Evolutionary conservation across 2,329 filamentous ascomycete species (phyloP).

Genomic region (Lasiodiplodia gonubiensis): DNA sequence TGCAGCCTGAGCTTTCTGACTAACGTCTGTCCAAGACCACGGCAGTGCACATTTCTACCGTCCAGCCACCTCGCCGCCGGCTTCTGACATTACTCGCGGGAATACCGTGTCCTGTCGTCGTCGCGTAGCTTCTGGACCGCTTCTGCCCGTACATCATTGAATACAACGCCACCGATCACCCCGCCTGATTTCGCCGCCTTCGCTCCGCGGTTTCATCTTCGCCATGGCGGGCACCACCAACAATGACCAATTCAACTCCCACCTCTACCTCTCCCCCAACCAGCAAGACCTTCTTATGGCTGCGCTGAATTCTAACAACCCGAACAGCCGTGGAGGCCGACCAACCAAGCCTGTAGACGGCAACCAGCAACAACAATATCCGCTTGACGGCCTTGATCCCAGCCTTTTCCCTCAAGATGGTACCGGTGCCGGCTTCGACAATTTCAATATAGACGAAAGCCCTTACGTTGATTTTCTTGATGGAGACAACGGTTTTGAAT

Average conservation of each 20-base stretch:
- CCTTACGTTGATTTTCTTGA: slow-evolving; percentile 86
- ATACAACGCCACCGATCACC: not conserved
- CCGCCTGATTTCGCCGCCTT: not conserved
- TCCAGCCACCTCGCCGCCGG: slow-evolving; percentile 14
- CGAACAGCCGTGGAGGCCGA: slow-evolving; percentile 35
- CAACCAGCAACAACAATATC: slow-evolving; percentile 41
- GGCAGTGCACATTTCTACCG: slow-evolving; percentile 14
- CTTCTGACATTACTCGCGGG: slow-evolving; percentile 1
- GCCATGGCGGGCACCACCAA: slow-evolving; percentile 46
- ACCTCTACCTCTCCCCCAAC: slow-evolving; percentile 52
- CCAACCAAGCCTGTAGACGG: slow-evolving; percentile 35
- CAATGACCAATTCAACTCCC: slow-evolving; percentile 48
- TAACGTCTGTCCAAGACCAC: slow-evolving; percentile 2
- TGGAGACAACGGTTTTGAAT: slow-evolving; percentile 75
- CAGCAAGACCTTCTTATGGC: slow-evolving; percentile 57
- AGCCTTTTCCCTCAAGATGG: slow-evolving; percentile 47
- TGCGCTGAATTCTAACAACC: slow-evolving; percentile 53
- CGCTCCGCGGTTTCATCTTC: slow-evolving; percentile 27
- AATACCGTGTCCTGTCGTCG: not conserved
- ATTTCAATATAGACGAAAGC: slow-evolving; percentile 67
- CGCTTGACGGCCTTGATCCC: slow-evolving; percentile 42
- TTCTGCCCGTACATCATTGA: not conserved
- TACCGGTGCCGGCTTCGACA: slow-evolving; percentile 55
- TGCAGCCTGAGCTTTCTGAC: not conserved
- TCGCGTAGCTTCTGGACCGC: slow-evolving; percentile 10